Evolutionary conservation across 345 rosid species (phyloP).

Genomic region (Gossypium anomalum): DNA sequence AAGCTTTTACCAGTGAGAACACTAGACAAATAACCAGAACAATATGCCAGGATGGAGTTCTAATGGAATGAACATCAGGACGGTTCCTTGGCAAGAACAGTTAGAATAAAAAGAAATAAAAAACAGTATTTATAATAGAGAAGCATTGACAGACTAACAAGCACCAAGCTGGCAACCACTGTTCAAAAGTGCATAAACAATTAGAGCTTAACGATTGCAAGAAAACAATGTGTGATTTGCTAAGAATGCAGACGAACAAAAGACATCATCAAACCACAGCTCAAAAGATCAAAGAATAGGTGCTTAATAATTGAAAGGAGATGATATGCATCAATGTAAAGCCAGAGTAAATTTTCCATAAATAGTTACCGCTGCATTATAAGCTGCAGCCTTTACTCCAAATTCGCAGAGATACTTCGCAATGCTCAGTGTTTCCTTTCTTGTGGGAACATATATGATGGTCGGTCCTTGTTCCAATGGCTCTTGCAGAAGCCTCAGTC

Average conservation of each 20-base stretch:
- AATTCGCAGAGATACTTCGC: slow-evolving; percentile 55
- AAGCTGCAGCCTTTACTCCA: slow-evolving; percentile 89
- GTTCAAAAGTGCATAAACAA: not conserved
- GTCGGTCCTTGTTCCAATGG: slow-evolving; percentile 61
- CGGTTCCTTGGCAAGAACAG: not conserved
- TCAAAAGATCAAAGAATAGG: not conserved
- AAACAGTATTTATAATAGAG: not conserved
- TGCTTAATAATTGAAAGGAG: not conserved
- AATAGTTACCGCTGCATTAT: slow-evolving; percentile 64
- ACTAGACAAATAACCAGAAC: not conserved
- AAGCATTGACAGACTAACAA: not conserved
- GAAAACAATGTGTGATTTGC: not conserved
- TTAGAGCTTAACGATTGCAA: not conserved
- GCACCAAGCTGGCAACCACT: not conserved
- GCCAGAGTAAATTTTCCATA: not conserved
- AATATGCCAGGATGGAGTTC: not conserved
- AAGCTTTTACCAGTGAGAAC: not conserved
- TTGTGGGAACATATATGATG: slow-evolving; percentile 83
- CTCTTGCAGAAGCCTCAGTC: slow-evolving; percentile 33
- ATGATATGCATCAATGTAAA: not conserved
- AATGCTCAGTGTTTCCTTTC: slow-evolving; percentile 69
- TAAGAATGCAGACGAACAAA: slow-evolving; percentile 3
- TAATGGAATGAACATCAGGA: not conserved
- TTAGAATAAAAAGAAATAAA: not conserved
- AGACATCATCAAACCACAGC: not conserved